Evolutionary conservation across 1,284 basidiomycete genomes (phyloP), one percentile per base, ranked within the genome.

Genomic region (Fomitopsis schrenkii): DNA sequence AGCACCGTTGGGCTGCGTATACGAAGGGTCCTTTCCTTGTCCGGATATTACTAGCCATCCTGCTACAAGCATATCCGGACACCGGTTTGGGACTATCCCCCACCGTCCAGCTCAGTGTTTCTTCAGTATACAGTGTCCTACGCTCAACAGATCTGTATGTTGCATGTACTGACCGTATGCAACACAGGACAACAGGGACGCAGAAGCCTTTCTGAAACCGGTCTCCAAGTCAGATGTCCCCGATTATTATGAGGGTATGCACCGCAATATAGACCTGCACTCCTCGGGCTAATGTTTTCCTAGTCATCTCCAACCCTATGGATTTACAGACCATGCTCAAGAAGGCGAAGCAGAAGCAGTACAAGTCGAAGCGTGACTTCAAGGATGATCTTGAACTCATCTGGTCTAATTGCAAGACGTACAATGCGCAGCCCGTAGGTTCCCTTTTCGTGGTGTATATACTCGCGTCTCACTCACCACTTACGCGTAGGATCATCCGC

Each of bases 361-460:
- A 98, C 84, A 97, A 96, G 78, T 93, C 87, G 59, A 98, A 99
- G 78, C 83, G 86, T 63, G 92, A 97, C 70, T 99, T 99, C 75
- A 89, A 90, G 64, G 88, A 91, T 63, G 97, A 99, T 75, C 79
- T 99, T 50, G 93, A 97, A 68, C 84, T 97, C 63, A 98, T 99
- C 68, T 99, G 97, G 97, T 87, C 89, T 59, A 99, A 99, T 70
- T 98, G 97, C 74, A 84, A 92, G 67, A 85, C 84, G 12, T 99
- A 98, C 76, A 99, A 99, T 73, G 89, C 91, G 28, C 85, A 88
- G 17, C 91, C 94, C 76, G 95, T 94, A 10, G 30, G 19, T 10
- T 22, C 36, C 19, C n/a, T 4, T 1, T 15, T 35, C 38, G 38
- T 7, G 26, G 10, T 26, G 41, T 10, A 45, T n/a, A 52, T 46